Evolutionary conservation across 2,329 filamentous ascomycete genomes (phyloP), one percentile per base, ranked within the genome.

Genomic region (Nothomitra cinnamomea): DNA sequence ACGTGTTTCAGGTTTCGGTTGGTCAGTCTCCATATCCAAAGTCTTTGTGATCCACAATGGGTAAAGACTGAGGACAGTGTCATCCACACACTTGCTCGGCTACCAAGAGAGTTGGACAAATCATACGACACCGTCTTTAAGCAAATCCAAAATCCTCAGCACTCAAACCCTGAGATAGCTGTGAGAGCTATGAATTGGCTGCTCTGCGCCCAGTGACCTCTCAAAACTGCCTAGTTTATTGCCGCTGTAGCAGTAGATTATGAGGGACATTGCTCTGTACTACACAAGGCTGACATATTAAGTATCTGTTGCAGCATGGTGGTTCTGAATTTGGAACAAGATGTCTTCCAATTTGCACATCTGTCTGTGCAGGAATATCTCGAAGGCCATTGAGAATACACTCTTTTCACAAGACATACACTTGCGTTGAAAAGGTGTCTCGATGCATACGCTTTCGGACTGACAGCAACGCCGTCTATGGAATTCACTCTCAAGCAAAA

Each of bases 291-390:
- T 13, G 6, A 47, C 3, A 47, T 60, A 8, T 32, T 58, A 3
- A 53, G 57, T 7, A 41, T 57, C 8, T 60, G 57, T 19, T 49
- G 54, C 17, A 60, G 59, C 19, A 24, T 60, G 19, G 22, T 61
- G 1, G 52, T 56, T 21, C 21, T 54, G 3, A 59, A 61, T 53
- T 15, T 40, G 4, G 38, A 55, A 8, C 45, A 56, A 1, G 36
- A 58, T 25, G 53, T 57, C 19, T 22, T 61, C 10, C 59, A 58
- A 4, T 60, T 60, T 53, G 54, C 58, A 1, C 60, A 61, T 42
- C 49, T 60, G 15, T 61, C 60, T 1, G 55, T 56, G 5, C 36
- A 49, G 8, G 59, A 61, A 48, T 61, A 53, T 50, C 24, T 61
- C 5, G 55, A 58, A 22, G 43, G 10, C 2, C 3, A 3, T 21